Percentiles rank a stretch among this genome's conserved stretches.
Conservation (phyloP, 176 grass and related monocot genomes). For the Carex kokanica region DNA sequence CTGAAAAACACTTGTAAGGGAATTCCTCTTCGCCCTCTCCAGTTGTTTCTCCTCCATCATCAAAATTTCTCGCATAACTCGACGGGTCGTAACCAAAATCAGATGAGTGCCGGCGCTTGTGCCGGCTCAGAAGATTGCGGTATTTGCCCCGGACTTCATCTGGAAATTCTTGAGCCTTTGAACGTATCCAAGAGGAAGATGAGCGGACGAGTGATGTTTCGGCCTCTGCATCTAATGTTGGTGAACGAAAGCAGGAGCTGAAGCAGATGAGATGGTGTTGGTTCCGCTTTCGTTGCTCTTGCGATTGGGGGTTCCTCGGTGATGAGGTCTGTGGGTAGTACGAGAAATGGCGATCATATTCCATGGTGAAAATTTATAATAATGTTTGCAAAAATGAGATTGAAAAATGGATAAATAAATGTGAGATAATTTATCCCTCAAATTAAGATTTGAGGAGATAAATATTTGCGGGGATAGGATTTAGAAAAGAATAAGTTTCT, state of each 20-base stretch:
- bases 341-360: slow-evolving; percentile 28
- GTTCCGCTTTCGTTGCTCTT: slow-evolving; percentile 3
- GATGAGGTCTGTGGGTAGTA: slow-evolving; percentile 21
- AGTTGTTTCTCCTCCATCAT: slow-evolving; percentile 19
- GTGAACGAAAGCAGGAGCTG: slow-evolving; percentile 23
- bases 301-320: not conserved
- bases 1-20: slow-evolving; percentile 17
- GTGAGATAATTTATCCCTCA: slow-evolving; percentile 5
- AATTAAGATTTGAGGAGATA: slow-evolving; percentile 12
- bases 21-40: slow-evolving; percentile 16
- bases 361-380: slow-evolving; percentile 5
- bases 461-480: not conserved
- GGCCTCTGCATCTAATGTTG: not conserved
- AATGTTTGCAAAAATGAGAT: slow-evolving; percentile 8
- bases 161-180: slow-evolving; percentile 28
- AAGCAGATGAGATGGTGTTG: slow-evolving; percentile 13
- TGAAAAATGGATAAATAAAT: not conserved
- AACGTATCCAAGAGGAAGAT: slow-evolving; percentile 30
- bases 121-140: not conserved
- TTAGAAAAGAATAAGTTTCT: not conserved
- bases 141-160: slow-evolving; percentile 15
- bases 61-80: slow-evolving; percentile 34
- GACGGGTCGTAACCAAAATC: slow-evolving; percentile 32
- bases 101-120: slow-evolving; percentile 24
- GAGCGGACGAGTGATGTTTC: slow-evolving; percentile 24